Evolutionary conservation across 768 basidiomycete genomes (phyloP), one percentile per base, ranked within the genome.

Genomic region (Megacollybia marginata): DNA sequence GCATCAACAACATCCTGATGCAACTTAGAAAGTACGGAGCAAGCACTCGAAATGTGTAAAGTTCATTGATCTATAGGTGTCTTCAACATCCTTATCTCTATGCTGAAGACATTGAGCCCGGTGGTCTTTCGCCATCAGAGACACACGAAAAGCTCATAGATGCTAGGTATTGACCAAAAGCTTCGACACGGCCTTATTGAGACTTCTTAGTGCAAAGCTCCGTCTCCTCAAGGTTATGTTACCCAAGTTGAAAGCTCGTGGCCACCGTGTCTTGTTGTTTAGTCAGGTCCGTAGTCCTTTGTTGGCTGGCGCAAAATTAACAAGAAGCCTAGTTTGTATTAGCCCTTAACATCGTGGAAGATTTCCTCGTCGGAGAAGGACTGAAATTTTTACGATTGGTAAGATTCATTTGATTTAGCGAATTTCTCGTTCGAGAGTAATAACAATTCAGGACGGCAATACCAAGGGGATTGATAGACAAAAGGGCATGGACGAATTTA

Each of bases 401-500:
- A 59, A 47, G 73, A 23, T 4, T 20, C 23, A 36, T 45, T 46
- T 32, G 40, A 42, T 28, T 18, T 18, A 19, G 18, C 52, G 46
- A 40, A 12, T 47, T 15, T 32, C 28, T 33, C 32, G 18, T 34
- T 54, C 48, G 50, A 40, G 8, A 40, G 38, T 53, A 16, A 38
- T 53, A 55, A 44, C n/a, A 51, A 18, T 20, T 1, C 57, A 95
- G 88, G 95, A 98, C 62, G 96, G 96, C 10, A 83, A 80, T 52
- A 93, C 92, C 4, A 88, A 88, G 62, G 83, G 88, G 57, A 71
- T 74, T 4, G 79, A 81, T n/a, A 79, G 96, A 19, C 96, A 99
- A 63, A 91, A 90, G 62, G 83, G 82, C 44, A 96, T 99, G 83
- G 96, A 99, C 56, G 83, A 84, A 54, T 99, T 88, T 73, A 97